These are phyloP conservation scores for Dendrobium chrysotoxum DNA, from an alignment of 106 monocot species.

Conservation along the genomic window DNA sequence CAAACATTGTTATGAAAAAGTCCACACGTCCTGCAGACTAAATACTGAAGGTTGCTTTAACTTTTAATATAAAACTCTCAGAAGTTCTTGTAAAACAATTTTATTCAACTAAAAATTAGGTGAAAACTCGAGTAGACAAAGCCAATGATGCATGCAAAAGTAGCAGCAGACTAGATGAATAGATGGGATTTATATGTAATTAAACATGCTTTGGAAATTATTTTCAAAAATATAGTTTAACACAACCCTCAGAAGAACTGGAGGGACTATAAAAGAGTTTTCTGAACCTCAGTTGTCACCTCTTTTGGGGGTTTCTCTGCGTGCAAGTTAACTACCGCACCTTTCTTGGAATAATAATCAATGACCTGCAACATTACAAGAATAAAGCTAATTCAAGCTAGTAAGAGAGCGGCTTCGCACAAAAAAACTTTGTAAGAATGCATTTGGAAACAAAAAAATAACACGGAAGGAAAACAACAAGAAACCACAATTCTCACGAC, in stretches of 20 bases:
- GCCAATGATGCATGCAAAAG: background rate
- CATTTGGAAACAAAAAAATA: background rate
- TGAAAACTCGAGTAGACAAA: constrained; percentile 7
- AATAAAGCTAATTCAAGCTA: background rate
- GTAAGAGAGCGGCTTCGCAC: background rate
- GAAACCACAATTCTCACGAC: too few relatives aligned
- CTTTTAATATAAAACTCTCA: background rate
- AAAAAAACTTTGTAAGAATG: background rate
- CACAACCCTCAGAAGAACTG: background rate
- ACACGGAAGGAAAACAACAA: too few relatives aligned
- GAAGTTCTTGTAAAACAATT: background rate
- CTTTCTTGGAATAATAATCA: constrained; percentile 30
- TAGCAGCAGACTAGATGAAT: background rate
- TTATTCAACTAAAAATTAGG: background rate
- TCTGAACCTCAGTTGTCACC: constrained; percentile 29
- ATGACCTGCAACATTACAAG: constrained; percentile 20
- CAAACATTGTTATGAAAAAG: too few relatives aligned
- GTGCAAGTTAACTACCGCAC: constrained; percentile 17
- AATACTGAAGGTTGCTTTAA: too few relatives aligned
- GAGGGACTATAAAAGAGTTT: constrained; percentile 18
- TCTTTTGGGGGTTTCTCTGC: constrained; percentile 32
- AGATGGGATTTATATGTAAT: background rate
- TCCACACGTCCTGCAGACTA: too few relatives aligned
- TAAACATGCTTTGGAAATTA: background rate
- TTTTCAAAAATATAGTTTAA: background rate